Evolutionary conservation across 2,329 filamentous ascomycete genomes (phyloP).

Genomic region (Penicillium crustosum): DNA sequence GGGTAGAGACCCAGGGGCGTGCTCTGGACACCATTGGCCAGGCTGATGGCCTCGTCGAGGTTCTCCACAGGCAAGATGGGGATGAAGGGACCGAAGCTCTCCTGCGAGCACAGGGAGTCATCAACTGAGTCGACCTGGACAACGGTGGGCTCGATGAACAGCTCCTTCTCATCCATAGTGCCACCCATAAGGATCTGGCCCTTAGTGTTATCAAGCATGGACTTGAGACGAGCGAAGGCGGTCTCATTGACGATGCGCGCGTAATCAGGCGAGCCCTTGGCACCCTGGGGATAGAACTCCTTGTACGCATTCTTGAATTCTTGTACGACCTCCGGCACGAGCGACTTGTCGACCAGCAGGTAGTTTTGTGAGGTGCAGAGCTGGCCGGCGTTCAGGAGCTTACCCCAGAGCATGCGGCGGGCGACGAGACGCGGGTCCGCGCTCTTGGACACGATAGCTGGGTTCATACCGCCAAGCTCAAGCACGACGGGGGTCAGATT

Average conservation of each 20-base stretch:
- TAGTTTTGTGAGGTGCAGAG: constrained; percentile 94
- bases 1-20: constrained; percentile 83
- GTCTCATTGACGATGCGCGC: constrained; percentile 75
- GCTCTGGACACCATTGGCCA: constrained; percentile 76
- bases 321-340: constrained; percentile 69
- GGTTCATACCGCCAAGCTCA: constrained; percentile 89
- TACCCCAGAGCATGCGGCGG: constrained; percentile 82
- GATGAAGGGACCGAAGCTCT: constrained; percentile 92
- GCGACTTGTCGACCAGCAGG: constrained; percentile 73
- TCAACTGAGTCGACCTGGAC: constrained; percentile 74
- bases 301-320: constrained; percentile 70
- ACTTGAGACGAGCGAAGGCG: constrained; percentile 80
- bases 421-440: constrained; percentile 79
- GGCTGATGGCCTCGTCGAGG: constrained; percentile 80
- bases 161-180: constrained; percentile 72
- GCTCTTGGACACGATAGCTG: constrained; percentile 83
- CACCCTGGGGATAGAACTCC: constrained; percentile 81
- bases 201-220: constrained; percentile 79
- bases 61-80: constrained; percentile 74
- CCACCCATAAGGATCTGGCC: constrained; percentile 89
- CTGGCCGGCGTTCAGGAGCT: constrained; percentile 83
- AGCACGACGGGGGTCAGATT: constrained; percentile 83
- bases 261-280: constrained; percentile 74
- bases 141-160: constrained; percentile 90
- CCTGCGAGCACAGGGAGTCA: constrained; percentile 76